Evolutionary conservation across 495 filamentous ascomycete genomes (phyloP).

Genomic region (Sphaerosporella brunnea): DNA sequence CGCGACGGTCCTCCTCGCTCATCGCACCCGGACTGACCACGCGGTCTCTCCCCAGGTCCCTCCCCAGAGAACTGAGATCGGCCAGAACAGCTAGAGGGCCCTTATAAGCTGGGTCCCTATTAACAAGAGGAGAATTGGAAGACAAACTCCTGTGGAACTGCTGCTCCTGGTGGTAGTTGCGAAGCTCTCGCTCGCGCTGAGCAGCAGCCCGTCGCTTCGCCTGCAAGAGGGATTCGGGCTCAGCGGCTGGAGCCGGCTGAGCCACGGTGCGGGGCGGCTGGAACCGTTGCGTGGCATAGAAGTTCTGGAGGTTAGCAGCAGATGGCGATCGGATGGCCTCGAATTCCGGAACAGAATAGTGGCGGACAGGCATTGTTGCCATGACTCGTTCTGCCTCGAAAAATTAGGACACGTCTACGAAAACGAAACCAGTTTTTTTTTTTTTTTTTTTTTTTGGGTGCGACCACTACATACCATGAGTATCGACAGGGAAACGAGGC

Average conservation of each 20-base stretch:
- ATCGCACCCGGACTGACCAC: slow-evolving; percentile 76
- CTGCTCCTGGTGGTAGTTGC: slow-evolving; percentile 99
- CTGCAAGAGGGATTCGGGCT: slow-evolving; percentile 97
- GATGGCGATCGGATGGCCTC: slow-evolving; percentile 47
- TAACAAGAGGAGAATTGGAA: slow-evolving; percentile 24
- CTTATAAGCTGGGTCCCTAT: slow-evolving; percentile 29
- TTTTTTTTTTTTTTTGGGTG: not conserved
- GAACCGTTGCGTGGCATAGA: slow-evolving; percentile 85
- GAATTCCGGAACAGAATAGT: slow-evolving; percentile 79
- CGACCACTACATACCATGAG: slow-evolving; percentile 31
- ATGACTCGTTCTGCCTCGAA: slow-evolving; percentile 22
- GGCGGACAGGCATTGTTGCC: slow-evolving; percentile 33
- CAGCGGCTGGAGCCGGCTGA: slow-evolving; percentile 66
- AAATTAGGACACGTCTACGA: not conserved
- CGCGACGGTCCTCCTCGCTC: slow-evolving; percentile 91
- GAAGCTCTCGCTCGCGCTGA: slow-evolving; percentile 94
- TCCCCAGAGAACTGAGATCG: slow-evolving; percentile 56
- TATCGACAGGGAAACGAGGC: slow-evolving; percentile 39
- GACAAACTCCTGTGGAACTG: slow-evolving; percentile 91
- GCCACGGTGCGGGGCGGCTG: slow-evolving; percentile 49
- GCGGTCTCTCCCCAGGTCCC: slow-evolving; percentile 61
- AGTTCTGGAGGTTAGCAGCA: slow-evolving; percentile 70
- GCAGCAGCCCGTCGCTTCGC: slow-evolving; percentile 96
- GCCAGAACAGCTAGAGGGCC: slow-evolving; percentile 52
- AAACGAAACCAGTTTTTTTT: not conserved